These are phyloP conservation scores for Colletotrichum sp. DNA, from an alignment of 2,329 filamentous ascomycete genomes.

Conservation along the genomic window DNA sequence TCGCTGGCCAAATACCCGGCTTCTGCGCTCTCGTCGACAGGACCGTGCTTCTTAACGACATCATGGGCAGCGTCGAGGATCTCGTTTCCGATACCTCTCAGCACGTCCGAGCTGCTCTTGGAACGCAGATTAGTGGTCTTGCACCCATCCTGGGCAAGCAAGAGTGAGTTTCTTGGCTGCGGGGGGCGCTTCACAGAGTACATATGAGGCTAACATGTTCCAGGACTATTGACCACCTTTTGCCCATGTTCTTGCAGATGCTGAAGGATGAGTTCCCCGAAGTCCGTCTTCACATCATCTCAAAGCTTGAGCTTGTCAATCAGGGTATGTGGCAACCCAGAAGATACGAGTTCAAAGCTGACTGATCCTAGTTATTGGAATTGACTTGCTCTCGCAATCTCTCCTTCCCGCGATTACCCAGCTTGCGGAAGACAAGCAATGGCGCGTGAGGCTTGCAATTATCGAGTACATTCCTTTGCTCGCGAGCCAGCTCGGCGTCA, in stretches of 20 bases:
- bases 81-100: conserved; percentile 95
- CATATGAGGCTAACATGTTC: neutral
- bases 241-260: conserved; percentile 99
- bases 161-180: conserved; percentile 69
- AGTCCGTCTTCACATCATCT: conserved; percentile 97
- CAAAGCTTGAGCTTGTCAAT: conserved; percentile 98
- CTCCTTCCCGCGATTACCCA: conserved; percentile 97
- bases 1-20: conserved; percentile 96
- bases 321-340: conserved; percentile 64
- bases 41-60: conserved; percentile 87
- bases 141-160: conserved; percentile 98
- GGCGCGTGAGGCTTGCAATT: conserved; percentile 95
- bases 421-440: conserved; percentile 98
- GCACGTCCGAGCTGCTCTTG: conserved; percentile 93
- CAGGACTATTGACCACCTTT: conserved; percentile 92
- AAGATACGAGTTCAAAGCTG: neutral
- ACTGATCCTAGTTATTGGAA: conserved; percentile 80
- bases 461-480: conserved; percentile 99
- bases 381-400: conserved; percentile 94
- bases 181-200: neutral
- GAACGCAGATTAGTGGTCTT: conserved; percentile 95
- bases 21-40: conserved; percentile 92
- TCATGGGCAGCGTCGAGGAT: conserved; percentile 96
- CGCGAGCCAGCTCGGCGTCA: conserved; percentile 91
- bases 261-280: conserved; percentile 99